These are phyloP conservation scores for Rhynchosporium graminicola DNA, from an alignment of 2,329 filamentous ascomycete species.

Conservation along the genomic window DNA sequence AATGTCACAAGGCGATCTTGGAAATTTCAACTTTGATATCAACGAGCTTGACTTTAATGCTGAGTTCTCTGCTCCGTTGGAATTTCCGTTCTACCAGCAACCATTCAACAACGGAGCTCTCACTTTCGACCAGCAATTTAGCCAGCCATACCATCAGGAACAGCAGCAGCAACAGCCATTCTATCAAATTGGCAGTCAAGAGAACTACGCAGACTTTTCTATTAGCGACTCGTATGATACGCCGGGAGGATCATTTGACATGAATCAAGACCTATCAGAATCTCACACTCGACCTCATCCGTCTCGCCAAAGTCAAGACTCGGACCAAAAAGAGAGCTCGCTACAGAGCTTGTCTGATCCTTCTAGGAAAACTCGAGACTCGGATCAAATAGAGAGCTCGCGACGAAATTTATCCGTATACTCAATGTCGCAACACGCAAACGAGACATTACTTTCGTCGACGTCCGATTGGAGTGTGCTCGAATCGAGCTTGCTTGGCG, in stretches of 20 bases:
- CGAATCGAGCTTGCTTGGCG: slow-evolving; percentile 10
- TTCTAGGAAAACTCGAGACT: slow-evolving; percentile 11
- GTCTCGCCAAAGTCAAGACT: slow-evolving; percentile 12
- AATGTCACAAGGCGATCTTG: slow-evolving; percentile 30
- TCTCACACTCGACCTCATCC: slow-evolving; percentile 21
- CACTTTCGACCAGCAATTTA: slow-evolving; percentile 4
- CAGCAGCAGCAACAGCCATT: neutral
- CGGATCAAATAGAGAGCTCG: slow-evolving; percentile 16
- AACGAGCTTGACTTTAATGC: slow-evolving; percentile 20
- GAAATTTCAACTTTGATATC: slow-evolving; percentile 35
- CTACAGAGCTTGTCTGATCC: slow-evolving; percentile 5
- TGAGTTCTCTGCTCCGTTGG: slow-evolving; percentile 15
- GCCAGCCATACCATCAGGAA: neutral
- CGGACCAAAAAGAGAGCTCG: slow-evolving; percentile 15
- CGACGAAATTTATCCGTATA: neutral
- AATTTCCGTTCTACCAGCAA: slow-evolving; percentile 28
- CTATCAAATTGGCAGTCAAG: neutral
- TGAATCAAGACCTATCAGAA: slow-evolving; percentile 18
- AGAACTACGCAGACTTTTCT: slow-evolving; percentile 1
- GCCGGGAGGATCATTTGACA: slow-evolving; percentile 20
- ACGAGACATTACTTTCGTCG: slow-evolving; percentile 1
- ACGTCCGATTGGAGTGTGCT: slow-evolving; percentile 19
- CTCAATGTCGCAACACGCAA: slow-evolving; percentile 1
- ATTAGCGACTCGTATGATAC: neutral
- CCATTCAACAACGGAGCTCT: neutral